Evolutionary conservation across 2,329 filamentous ascomycete genomes (phyloP), one percentile per base, ranked within the genome.

Genomic region (Amauroascus verrucosus): DNA sequence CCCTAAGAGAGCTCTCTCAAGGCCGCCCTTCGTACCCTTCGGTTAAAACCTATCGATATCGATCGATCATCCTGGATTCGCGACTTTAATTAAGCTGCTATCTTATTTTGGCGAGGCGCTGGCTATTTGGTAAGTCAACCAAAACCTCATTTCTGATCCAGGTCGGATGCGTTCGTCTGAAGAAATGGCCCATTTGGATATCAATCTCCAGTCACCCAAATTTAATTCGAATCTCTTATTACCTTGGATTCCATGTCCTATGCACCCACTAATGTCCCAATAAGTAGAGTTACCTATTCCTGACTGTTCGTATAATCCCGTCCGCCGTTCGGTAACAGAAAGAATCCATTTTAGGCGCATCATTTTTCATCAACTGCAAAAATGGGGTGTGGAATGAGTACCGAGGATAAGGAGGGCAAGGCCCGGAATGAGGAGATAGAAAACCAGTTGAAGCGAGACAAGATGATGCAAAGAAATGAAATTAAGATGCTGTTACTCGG

Each of bases 401-500:
- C 93, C 70, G 93, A 97, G 79, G 93, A 97, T 77, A 96, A 96
- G 85, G 93, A 97, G 89, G 91, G 93, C 77, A 97, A 96, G 87
- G 88, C 89, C 79, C 85, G 93, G 65, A 97, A 98, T 72, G 93
- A 98, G 81, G 91, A 97, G 83, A 98, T 98, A 69, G 93, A 98
- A 77, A 97, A 96, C 73, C 91, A 97, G 79, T 79, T 97, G 70
- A 97, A 96, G 82, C 82, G 88, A 72, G 93, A 98, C 70, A 94
- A 95, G 76, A 87, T 97, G 87, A 86, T 95, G 79, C 90, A 96
- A 77, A 85, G 91, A 66, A 98, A 98, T 65, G 93, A 98, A 76
- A 98, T 98, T 78, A 98, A 98, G 82, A 97, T 98, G 93, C 79
- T 98, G 65, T 81, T 98, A 66, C 84, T 98, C 66, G 93, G 93